A percentile compares a stretch with the other conserved stretches of the same genome.
These are phyloP conservation scores for Papiliotrema fonsecae DNA, from an alignment of 1,284 basidiomycete genomes.

Conservation along the genomic window DNA sequence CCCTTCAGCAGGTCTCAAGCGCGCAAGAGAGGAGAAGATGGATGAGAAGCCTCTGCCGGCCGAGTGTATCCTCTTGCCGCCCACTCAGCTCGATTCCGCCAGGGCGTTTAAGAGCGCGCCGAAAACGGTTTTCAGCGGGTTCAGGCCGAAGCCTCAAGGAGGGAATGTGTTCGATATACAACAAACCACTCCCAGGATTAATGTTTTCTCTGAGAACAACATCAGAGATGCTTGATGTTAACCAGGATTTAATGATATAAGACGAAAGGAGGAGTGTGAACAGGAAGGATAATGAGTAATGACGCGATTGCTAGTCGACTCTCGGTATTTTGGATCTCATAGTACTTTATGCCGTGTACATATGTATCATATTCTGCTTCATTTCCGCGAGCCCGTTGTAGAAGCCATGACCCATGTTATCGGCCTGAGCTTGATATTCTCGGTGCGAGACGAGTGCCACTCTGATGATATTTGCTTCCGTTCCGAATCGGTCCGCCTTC, in stretches of 20 bases:
- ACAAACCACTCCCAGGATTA: neutral
- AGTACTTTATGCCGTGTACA: too few species aligned
- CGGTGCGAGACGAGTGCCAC: too few species aligned
- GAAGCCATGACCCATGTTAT: too few species aligned
- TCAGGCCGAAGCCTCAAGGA: neutral
- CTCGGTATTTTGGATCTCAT: too few species aligned
- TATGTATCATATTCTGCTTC: too few species aligned
- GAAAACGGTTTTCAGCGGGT: neutral
- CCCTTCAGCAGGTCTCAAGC: conserved; percentile 4
- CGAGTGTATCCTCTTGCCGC: conserved; percentile 8
- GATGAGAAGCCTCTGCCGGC: conserved; percentile 9
- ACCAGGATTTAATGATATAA: too few species aligned
- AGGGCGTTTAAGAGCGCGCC: neutral
- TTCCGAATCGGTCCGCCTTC: neutral
- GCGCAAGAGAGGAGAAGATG: conserved; percentile 5
- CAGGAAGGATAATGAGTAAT: too few species aligned
- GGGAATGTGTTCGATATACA: neutral
- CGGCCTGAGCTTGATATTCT: too few species aligned
- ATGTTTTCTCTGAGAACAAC: neutral
- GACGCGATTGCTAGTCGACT: too few species aligned
- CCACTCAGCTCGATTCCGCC: neutral
- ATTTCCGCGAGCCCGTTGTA: too few species aligned
- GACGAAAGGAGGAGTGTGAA: too few species aligned
- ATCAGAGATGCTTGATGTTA: too few species aligned
- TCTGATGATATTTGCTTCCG: neutral